Base-by-base conservation (phyloP, 1,139 yeast species). In the Blastobotrys serpentis region DNA sequence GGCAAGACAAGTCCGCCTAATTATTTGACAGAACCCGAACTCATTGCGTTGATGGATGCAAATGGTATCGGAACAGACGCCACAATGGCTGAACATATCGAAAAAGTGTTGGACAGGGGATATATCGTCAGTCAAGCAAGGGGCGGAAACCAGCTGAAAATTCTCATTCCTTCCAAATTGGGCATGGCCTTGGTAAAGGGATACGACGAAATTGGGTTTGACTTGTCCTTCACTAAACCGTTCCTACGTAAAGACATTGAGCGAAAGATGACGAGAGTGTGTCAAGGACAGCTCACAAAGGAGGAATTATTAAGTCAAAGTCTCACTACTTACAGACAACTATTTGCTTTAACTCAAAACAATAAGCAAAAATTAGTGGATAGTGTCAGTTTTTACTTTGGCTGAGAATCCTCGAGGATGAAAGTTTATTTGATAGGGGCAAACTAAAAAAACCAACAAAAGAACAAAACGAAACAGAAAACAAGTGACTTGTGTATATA, bases 61-160 rank as follows among this genome's bases (percentile, higher is more conserved):
- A 94, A 94, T 67, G 98, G 98, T 0, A 94, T 94, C 43, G 99
- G 99, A 1, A 94, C 99, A 0, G 99, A 94, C 71, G 98, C 99
- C 1, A 94, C 99, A 0, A 94, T 94, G 70, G 98, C 98, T 0
- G 98, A 92, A 40, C 99, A 94, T 66, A 92, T 94, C 33, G 90
- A 86, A 52, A 90, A 86, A 61, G 82, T 94, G 42, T 69, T 77
- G 21, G 65, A 66, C 8, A 69, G 98, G 48, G 79, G 81, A 26
- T 94, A 90, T 61, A 80, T 86, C 2, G 43, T 41, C 14, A 23
- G 47, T 18, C 21, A 29, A 2, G 3, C 42, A 13, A 10, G 50
- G 45, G 14, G 42, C 26, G 40, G 33, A 19, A 43, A 18, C 42
- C 45, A 42, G 45, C 52, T 44, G 23, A 51, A 54, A 36, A 59